Evolutionary conservation across 805 yeast genomes (phyloP).

Genomic region (Pichia rugopelliculosa): DNA sequence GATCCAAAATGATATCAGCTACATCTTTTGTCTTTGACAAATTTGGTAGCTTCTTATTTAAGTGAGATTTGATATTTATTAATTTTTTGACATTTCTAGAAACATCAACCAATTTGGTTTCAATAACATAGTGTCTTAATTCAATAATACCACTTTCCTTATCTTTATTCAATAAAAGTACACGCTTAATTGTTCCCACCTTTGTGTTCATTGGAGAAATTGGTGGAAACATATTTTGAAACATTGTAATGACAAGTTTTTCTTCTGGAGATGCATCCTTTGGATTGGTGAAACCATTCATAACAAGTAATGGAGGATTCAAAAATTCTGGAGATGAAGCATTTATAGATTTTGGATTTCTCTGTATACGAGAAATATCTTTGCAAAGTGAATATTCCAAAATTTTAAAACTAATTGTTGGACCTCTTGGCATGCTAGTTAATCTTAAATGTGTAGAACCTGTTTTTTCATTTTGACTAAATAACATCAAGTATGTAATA

Average conservation of each 20-base stretch:
- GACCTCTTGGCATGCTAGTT: conserved; percentile 89
- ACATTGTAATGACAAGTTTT: conserved; percentile 76
- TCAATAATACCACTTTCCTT: conserved; percentile 67
- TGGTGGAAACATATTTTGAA: conserved; percentile 95
- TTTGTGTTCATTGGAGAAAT: conserved; percentile 78
- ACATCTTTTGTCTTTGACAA: conserved; percentile 63
- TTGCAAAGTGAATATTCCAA: conserved; percentile 70
- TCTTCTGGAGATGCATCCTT: conserved; percentile 61
- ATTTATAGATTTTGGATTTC: conserved; percentile 71
- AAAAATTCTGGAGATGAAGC: conserved; percentile 55
- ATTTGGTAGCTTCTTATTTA: conserved; percentile 63
- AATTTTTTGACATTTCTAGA: conserved; percentile 66
- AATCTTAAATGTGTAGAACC: conserved; percentile 80
- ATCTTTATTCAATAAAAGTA: conserved; percentile 72
- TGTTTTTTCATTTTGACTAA: conserved; percentile 68
- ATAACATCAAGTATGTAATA: conserved; percentile 79
- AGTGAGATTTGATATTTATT: conserved; percentile 51
- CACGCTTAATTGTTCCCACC: conserved; percentile 71
- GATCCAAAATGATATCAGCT: conserved; percentile 76
- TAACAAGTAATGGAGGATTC: conserved; percentile 82
- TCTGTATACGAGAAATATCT: conserved; percentile 65
- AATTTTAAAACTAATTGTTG: conserved; percentile 79
- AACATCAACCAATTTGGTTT: conserved; percentile 76
- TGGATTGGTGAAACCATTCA: conserved; percentile 82
- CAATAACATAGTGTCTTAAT: conserved; percentile 82